Conservation (phyloP, 108 stramenopile species). For the Aurantiochytrium sp. region DNA sequence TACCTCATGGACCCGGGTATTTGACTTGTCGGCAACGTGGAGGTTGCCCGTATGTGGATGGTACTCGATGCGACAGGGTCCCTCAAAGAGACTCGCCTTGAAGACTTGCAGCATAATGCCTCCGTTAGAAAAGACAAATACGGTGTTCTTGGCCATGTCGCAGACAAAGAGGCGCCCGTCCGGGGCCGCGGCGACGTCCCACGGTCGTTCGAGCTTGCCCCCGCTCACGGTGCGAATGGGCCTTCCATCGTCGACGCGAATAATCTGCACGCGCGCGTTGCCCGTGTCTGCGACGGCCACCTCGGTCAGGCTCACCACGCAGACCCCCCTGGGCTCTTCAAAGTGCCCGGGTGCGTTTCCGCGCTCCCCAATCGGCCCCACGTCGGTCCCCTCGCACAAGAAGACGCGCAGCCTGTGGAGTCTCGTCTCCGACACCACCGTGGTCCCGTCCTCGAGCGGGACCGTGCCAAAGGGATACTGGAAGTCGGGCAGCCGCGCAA, state of each 20-base stretch:
- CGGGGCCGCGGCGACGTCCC: not conserved
- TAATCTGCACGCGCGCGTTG: not conserved
- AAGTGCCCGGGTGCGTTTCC: not conserved
- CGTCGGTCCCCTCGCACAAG: not conserved
- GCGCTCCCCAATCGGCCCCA: not conserved
- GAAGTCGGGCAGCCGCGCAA: not conserved
- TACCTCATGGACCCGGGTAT: not conserved
- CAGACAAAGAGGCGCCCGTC: not conserved
- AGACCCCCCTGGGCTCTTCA: not conserved
- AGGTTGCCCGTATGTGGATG: not conserved
- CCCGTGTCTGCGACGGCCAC: conserved; percentile 17
- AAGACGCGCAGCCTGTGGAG: not conserved
- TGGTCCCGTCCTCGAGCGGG: conserved; percentile 2
- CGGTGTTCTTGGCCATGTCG: not conserved
- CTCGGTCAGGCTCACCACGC: not conserved
- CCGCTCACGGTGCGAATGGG: not conserved
- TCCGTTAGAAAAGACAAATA: not conserved
- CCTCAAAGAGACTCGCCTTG: not conserved
- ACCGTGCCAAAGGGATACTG: conserved; percentile 1
- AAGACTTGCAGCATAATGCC: not conserved
- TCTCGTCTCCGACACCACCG: not conserved
- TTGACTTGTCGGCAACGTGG: conserved; percentile 3
- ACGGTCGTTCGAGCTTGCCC: not conserved
- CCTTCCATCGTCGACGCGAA: not conserved
- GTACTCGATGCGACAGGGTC: not conserved